phyloP scores from a whole-genome alignment of 2,329 filamentous ascomycete genomes.

The Penicillium sp. region DNA sequence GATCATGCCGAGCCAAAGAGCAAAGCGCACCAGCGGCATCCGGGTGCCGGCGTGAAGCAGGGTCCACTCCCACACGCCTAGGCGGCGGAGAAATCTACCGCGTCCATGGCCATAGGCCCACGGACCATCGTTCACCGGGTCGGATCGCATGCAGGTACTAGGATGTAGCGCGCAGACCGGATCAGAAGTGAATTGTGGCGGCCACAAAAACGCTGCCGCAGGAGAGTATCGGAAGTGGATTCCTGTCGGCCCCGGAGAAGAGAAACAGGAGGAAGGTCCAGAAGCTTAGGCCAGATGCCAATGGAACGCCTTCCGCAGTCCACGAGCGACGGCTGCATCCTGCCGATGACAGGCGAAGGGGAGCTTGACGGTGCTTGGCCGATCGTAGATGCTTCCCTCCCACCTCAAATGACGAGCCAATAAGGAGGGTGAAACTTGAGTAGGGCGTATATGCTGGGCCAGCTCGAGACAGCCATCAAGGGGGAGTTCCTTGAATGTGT shows the following conservation, averaged over 20 bases:
- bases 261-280: background rate
- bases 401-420: slow-evolving; percentile 12
- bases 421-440: background rate
- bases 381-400: slow-evolving; percentile 10
- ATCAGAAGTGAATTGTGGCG: slow-evolving; percentile 11
- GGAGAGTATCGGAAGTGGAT: slow-evolving; percentile 10
- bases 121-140: slow-evolving; percentile 27
- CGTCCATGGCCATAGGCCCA: slow-evolving; percentile 17
- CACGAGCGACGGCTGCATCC: slow-evolving; percentile 11
- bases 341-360: slow-evolving; percentile 12
- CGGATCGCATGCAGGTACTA: slow-evolving; percentile 32
- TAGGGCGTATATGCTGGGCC: slow-evolving; percentile 7
- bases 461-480: slow-evolving; percentile 1
- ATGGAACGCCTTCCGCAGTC: slow-evolving; percentile 16
- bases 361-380: slow-evolving; percentile 11
- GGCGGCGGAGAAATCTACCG: slow-evolving; percentile 21
- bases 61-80: background rate
- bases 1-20: no score
- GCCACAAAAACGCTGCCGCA: slow-evolving; percentile 9
- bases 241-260: slow-evolving; percentile 3
- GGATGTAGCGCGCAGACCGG: slow-evolving; percentile 19
- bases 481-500: background rate
- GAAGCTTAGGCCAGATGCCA: slow-evolving; percentile 9
- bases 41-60: background rate
- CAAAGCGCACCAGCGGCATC: no score